Base-by-base conservation (phyloP, 805 yeast species). In the Maudiozyma bulderi region DNA sequence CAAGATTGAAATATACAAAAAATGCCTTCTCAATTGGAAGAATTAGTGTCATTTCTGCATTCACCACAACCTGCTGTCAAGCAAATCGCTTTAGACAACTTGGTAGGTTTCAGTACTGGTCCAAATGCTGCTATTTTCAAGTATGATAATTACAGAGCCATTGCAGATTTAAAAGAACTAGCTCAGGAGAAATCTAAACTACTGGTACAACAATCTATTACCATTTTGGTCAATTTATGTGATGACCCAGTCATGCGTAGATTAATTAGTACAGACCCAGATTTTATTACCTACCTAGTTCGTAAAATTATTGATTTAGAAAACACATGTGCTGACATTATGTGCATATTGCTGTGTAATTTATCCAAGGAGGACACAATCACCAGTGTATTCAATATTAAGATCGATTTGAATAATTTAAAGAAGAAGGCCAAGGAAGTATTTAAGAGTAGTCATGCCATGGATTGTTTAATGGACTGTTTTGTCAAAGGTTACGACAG, bases 381-480 rank as follows among this genome's bases (percentile, higher is more conserved):
- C 43, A 72, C 77, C 43, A 70, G 69, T 48, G 59, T 86, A 0
- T 73, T 86, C 44, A 68, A 72, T 14, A 54, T 67, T 61, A 58
- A 56, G 13, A 52, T 57, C 45, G 57, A 54, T 64, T 28, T 55
- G 68, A 51, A 61, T 60, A 44, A 55, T 64, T 45, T 62, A 52
- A 51, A 52, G 28, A 40, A 47, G 9, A 47, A 54, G 5, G 75
- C 76, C 41, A 73, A 71, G 46, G 69, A 68, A 3, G 61, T 76
- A 6, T 87, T 86, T 70, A 77, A 73, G 62, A 80, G 85, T 53
- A 58, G 55, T 9, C 73, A 69, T 28, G 82, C 80, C 6, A 73
- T 88, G 67, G 95, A 86, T 58, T 84, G 90, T 64, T 71, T 90
- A 33, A 79, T 90, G 81, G 95, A 87, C 67, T 81, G 90, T 60